phyloP scores from a whole-genome alignment of 116 monocot species.

The Zostera marina region DNA sequence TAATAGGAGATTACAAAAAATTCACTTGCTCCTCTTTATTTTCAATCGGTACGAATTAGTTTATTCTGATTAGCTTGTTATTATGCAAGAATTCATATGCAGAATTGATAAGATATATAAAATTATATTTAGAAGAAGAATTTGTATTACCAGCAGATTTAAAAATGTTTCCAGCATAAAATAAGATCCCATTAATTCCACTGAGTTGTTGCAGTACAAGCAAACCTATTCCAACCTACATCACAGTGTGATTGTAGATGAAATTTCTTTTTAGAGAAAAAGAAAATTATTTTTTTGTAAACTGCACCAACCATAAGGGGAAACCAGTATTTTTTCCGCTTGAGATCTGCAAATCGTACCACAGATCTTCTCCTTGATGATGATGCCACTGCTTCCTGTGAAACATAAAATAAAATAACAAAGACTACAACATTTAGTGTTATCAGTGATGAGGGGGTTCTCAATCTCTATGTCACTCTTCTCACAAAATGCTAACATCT shows the following conservation, averaged over 20 bases:
- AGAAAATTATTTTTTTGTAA: neutral
- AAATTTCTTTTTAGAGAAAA: neutral
- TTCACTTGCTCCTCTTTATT: no score
- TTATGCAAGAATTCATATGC: no score
- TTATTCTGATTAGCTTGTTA: no score
- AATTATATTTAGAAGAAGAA: no score
- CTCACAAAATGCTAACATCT: no score
- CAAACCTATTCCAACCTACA: slow-evolving; percentile 73
- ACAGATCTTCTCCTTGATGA: slow-evolving; percentile 54
- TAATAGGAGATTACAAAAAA: no score
- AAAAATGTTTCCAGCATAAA: slow-evolving; percentile 87
- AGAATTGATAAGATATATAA: no score
- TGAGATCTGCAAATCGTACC: slow-evolving; percentile 54
- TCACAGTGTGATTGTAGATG: slow-evolving; percentile 1
- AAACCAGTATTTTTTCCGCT: slow-evolving; percentile 47
- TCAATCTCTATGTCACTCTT: no score
- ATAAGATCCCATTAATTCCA: slow-evolving; percentile 88
- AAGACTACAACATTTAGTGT: no score
- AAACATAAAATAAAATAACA: no score
- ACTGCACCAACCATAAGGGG: slow-evolving; percentile 42
- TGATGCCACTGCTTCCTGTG: slow-evolving; percentile 9
- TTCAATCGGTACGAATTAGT: no score
- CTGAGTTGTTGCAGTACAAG: slow-evolving; percentile 75
- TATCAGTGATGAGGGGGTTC: no score
- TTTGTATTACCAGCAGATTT: slow-evolving; percentile 48